Percentiles rank a stretch among this genome's conserved stretches.
These are phyloP conservation scores for Populus alba DNA, from an alignment of 345 rosid genomes.

Conservation along the genomic window DNA sequence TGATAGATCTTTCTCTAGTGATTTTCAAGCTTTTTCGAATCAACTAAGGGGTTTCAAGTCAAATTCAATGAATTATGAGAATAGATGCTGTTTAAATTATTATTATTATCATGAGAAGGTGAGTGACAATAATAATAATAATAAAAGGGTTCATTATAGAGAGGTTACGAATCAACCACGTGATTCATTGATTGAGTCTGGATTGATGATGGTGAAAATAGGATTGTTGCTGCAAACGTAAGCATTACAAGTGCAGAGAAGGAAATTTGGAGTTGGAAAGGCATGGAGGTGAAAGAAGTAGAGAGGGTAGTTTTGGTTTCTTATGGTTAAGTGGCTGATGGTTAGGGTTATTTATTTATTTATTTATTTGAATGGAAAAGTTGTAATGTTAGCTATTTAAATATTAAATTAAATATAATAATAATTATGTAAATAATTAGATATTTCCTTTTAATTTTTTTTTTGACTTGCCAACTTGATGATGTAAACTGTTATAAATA, in stretches of 20 bases:
- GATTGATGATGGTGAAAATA: slow-evolving; percentile 26
- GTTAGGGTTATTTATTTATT: no score
- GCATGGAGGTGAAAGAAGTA: slow-evolving; percentile 41
- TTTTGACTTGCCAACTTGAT: no score
- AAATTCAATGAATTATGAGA: slow-evolving; percentile 25
- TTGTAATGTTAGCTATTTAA: no score
- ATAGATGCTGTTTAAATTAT: background rate
- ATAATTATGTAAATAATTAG: no score
- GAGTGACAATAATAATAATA: slow-evolving; percentile 26
- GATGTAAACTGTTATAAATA: no score
- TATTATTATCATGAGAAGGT: slow-evolving; percentile 18
- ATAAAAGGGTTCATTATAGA: slow-evolving; percentile 33
- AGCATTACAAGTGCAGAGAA: slow-evolving; percentile 31
- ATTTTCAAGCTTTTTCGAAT: slow-evolving; percentile 18
- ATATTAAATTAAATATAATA: no score
- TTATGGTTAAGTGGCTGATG: no score
- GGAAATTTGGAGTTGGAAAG: slow-evolving; percentile 31
- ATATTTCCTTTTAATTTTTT: no score
- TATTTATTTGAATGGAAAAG: no score
- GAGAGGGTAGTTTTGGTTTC: slow-evolving; percentile 43
- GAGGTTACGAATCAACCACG: slow-evolving; percentile 21
- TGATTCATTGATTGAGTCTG: slow-evolving; percentile 27
- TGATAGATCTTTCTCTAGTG: slow-evolving; percentile 43
- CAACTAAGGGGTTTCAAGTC: slow-evolving; percentile 29
- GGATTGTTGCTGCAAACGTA: slow-evolving; percentile 32